Conservation (phyloP, 257 asterid species). For the Petrea volubilis region DNA sequence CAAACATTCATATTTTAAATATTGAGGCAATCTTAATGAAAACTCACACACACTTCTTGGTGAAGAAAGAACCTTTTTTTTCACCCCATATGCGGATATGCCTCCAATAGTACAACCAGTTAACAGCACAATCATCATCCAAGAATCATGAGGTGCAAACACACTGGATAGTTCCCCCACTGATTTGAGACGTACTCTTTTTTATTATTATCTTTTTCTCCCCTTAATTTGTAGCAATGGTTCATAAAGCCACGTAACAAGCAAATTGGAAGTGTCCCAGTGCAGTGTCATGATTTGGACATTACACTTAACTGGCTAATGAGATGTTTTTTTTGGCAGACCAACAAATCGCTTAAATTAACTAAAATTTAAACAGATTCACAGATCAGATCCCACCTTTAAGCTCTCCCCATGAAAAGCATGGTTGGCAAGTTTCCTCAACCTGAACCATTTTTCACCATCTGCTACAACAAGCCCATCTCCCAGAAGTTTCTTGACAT, state of each 20-base stretch:
- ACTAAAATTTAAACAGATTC: neutral
- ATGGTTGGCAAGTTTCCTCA: conserved; percentile 52
- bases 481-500: conserved; percentile 35
- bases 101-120: neutral
- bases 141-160: neutral
- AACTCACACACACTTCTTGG: neutral
- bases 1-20: too few relatives aligned
- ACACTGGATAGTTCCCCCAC: neutral
- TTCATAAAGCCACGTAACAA: neutral
- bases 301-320: too few relatives aligned
- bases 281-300: neutral
- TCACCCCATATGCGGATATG: too few relatives aligned
- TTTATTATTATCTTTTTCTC: neutral
- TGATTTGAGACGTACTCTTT: neutral
- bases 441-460: conserved; percentile 51
- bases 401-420: conserved; percentile 59
- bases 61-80: neutral
- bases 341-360: too few relatives aligned
- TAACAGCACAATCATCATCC: too few relatives aligned
- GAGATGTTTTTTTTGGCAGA: too few relatives aligned
- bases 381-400: conserved; percentile 28
- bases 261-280: neutral
- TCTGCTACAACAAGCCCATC: conserved; percentile 44
- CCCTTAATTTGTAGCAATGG: neutral
- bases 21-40: too few relatives aligned